A percentile compares a stretch with the other conserved stretches of the same genome.
Conservation (phyloP, 306 rosid genomes). For the Begonia masoniana region DNA sequence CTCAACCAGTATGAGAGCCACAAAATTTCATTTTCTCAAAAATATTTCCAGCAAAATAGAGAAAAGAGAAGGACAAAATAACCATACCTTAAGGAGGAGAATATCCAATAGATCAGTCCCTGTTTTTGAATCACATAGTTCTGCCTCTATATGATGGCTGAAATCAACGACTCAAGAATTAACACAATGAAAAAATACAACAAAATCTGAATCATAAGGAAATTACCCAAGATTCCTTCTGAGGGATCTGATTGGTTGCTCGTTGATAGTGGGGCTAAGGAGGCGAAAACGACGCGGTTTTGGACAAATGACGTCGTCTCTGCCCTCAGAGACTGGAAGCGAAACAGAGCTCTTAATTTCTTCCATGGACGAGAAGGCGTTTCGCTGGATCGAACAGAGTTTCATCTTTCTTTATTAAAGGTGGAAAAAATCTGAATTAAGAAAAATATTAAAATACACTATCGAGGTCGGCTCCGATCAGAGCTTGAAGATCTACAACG, state of each 20-base stretch:
- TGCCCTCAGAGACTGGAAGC: constrained; percentile 12
- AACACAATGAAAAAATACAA: neutral
- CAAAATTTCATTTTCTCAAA: no score
- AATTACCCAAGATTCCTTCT: constrained; percentile 60
- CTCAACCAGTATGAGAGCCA: no score
- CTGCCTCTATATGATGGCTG: constrained; percentile 48
- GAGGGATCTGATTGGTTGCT: constrained; percentile 33
- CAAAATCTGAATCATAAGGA: no score
- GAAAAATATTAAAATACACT: no score
- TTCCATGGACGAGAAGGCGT: constrained; percentile 53
- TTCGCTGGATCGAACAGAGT: constrained; percentile 46
- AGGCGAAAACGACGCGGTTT: constrained; percentile 78
- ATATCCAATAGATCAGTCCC: constrained; percentile 51
- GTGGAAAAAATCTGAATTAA: neutral
- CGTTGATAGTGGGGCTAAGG: constrained; percentile 19
- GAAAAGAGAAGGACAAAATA: neutral
- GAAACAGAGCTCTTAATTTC: constrained; percentile 33
- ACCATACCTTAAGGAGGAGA: constrained; percentile 59
- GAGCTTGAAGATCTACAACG: no score
- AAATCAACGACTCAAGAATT: constrained; percentile 6
- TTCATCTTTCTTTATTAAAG: constrained; percentile 30
- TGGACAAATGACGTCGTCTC: constrained; percentile 60
- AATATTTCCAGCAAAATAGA: no score
- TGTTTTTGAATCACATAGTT: constrained; percentile 42
- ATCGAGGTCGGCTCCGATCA: no score